phyloP scores from a whole-genome alignment of 192 early-diverging fungal genomes.

The Backusella mclennaniae region DNA sequence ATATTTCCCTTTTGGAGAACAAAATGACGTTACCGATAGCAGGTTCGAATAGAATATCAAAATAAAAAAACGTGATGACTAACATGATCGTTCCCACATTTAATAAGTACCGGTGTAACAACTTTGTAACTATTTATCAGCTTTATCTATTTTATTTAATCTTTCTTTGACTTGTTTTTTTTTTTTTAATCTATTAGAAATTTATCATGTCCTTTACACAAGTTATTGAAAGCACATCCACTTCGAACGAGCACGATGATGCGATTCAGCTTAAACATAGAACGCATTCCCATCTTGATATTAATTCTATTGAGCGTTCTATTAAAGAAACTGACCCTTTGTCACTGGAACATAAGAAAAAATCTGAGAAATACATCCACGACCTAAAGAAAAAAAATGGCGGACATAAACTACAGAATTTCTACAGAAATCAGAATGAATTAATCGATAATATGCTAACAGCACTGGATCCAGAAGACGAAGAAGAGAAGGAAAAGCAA shows the following conservation, averaged over 20 bases:
- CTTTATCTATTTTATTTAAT: neutral
- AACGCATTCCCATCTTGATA: neutral
- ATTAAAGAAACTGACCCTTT: conserved; percentile 38
- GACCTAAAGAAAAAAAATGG: conserved; percentile 38
- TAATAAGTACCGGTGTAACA: neutral
- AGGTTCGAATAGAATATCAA: neutral
- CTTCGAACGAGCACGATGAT: neutral
- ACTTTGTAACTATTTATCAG: neutral
- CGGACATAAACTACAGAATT: conserved; percentile 56
- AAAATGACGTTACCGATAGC: neutral
- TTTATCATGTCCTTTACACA: neutral
- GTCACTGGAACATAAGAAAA: conserved; percentile 36
- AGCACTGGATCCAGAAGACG: conserved; percentile 41
- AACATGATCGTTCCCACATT: neutral
- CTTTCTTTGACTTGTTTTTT: neutral
- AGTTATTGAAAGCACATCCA: neutral
- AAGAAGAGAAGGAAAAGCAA: conserved; percentile 36
- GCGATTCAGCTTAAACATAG: neutral
- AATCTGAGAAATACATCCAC: conserved; percentile 50
- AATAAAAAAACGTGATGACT: neutral
- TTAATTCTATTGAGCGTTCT: neutral
- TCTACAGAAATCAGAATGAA: conserved; percentile 83
- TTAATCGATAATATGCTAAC: conserved; percentile 73
- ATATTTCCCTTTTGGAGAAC: neutral
- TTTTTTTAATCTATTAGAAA: neutral